phyloP scores from a whole-genome alignment of 75 land plant species.

The Selaginella moellendorffii region DNA sequence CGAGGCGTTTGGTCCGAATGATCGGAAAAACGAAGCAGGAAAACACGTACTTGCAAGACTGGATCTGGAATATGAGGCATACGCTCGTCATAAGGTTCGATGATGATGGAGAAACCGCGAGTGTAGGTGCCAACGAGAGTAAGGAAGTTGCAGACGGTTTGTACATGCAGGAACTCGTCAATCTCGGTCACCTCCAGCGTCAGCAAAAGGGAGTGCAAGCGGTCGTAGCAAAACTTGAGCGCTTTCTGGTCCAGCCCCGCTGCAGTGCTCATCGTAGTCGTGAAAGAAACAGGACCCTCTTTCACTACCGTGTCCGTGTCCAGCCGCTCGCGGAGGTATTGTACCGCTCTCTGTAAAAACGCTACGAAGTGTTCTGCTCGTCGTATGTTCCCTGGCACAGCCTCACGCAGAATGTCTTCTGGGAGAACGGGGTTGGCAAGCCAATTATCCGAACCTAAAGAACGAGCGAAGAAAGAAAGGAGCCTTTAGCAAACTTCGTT shows the following conservation, averaged over 20 bases:
- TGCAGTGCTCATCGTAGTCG: conserved; percentile 38
- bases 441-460: conserved; percentile 17
- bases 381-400: conserved; percentile 95
- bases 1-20: neutral
- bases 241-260: conserved; percentile 92
- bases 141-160: conserved; percentile 89
- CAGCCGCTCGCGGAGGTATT: conserved; percentile 57
- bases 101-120: conserved; percentile 89
- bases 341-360: conserved; percentile 68
- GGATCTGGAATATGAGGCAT: conserved; percentile 99
- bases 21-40: neutral
- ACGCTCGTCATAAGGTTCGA: conserved; percentile 96
- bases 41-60: conserved; percentile 58
- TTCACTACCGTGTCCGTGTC: conserved; percentile 79
- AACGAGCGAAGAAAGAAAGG: neutral
- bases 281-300: conserved; percentile 73
- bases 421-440: conserved; percentile 87
- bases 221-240: conserved; percentile 93
- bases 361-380: conserved; percentile 87
- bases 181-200: conserved; percentile 95
- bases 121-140: conserved; percentile 90
- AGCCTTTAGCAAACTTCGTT: neutral
- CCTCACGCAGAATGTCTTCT: conserved; percentile 84
- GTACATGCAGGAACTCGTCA: conserved; percentile 89
- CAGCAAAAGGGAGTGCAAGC: conserved; percentile 79